These are phyloP conservation scores for Neonectria punicea DNA, from an alignment of 2,329 filamentous ascomycete species.

Conservation along the genomic window DNA sequence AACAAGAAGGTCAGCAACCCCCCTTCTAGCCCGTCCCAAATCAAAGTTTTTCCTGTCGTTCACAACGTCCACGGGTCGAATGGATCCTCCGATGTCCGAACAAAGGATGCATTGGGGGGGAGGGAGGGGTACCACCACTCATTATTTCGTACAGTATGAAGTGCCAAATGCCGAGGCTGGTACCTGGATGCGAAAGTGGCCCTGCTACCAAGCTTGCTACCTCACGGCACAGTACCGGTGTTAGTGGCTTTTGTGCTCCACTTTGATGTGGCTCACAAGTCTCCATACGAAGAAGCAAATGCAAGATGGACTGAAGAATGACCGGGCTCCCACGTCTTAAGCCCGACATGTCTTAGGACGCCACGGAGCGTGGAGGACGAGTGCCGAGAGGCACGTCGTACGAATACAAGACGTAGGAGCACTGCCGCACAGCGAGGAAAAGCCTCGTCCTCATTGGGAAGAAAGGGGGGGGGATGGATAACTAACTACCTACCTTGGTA, in stretches of 20 bases:
- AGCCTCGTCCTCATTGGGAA: background rate
- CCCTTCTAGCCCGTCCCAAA: background rate
- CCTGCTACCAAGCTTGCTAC: background rate
- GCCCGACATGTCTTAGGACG: background rate
- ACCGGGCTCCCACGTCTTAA: background rate
- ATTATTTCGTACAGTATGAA: background rate
- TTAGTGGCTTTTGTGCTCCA: background rate
- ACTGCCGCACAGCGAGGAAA: background rate
- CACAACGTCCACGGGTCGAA: background rate
- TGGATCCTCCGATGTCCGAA: background rate
- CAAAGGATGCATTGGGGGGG: too few species aligned
- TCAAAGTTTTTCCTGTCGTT: background rate
- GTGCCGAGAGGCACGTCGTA: background rate
- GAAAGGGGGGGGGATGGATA: background rate
- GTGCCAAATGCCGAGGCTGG: background rate
- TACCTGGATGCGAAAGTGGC: background rate
- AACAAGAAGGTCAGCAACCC: background rate
- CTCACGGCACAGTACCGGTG: background rate
- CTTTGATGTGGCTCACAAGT: slow-evolving; percentile 1
- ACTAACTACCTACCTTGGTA: too few species aligned
- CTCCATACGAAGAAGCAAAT: background rate
- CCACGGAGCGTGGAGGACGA: background rate
- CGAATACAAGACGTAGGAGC: background rate
- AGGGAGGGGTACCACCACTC: too few species aligned
- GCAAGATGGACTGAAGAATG: background rate